A percentile compares a stretch with the other conserved stretches of the same genome.
Evolutionary conservation across 2,329 filamentous ascomycete species (phyloP).

Genomic region (Knufia fluminis): DNA sequence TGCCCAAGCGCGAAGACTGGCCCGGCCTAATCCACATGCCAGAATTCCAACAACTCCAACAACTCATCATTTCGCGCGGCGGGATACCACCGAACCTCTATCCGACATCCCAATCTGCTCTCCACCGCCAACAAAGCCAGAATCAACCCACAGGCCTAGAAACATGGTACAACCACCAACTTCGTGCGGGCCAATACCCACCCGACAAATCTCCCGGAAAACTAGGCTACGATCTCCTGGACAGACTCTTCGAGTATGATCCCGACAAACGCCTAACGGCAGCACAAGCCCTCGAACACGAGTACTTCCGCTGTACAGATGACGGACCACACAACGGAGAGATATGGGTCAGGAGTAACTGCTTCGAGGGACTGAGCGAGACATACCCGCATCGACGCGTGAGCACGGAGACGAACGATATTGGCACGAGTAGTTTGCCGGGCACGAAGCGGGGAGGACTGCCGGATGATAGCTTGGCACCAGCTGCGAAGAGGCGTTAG

Average conservation of each 20-base stretch:
- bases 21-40: slow-evolving; percentile 76
- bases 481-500: slow-evolving; percentile 18
- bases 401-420: slow-evolving; percentile 92
- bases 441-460: slow-evolving; percentile 84
- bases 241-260: slow-evolving; percentile 82
- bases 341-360: slow-evolving; percentile 59
- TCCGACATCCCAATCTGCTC: slow-evolving; percentile 26
- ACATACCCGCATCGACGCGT: slow-evolving; percentile 87
- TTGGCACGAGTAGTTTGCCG: slow-evolving; percentile 76
- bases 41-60: slow-evolving; percentile 65
- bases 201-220: slow-evolving; percentile 52
- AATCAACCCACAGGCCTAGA: slow-evolving; percentile 48
- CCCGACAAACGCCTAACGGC: slow-evolving; percentile 81
- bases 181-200: slow-evolving; percentile 49
- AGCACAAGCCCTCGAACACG: slow-evolving; percentile 76
- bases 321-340: slow-evolving; percentile 21
- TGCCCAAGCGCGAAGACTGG: slow-evolving; percentile 84
- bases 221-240: slow-evolving; percentile 74
- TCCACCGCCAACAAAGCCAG: slow-evolving; percentile 34
- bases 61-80: slow-evolving; percentile 36
- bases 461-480: slow-evolving; percentile 55
- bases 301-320: slow-evolving; percentile 68
- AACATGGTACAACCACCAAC: slow-evolving; percentile 67
- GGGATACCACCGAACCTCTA: slow-evolving; percentile 25
- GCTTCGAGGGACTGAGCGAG: slow-evolving; percentile 79